These are phyloP conservation scores for Solanum sitiens DNA, from an alignment of 257 asterid genomes.

Conservation along the genomic window DNA sequence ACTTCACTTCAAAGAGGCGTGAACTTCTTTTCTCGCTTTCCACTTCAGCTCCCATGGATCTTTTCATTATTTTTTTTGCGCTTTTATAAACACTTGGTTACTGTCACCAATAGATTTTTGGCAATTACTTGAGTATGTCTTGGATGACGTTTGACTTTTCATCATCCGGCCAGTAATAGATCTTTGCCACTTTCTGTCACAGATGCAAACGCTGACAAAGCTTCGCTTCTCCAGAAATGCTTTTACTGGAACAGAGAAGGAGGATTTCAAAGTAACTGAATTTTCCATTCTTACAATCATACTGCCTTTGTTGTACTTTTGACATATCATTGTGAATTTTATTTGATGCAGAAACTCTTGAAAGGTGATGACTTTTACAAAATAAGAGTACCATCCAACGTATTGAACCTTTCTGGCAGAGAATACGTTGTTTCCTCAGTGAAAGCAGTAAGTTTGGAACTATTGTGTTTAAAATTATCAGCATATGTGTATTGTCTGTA, in stretches of 20 bases:
- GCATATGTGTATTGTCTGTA: neutral
- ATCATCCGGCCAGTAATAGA: neutral
- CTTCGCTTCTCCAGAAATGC: constrained; percentile 82
- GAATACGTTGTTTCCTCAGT: constrained; percentile 69
- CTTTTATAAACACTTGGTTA: neutral
- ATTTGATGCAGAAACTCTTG: constrained; percentile 57
- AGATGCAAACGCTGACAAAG: constrained; percentile 77
- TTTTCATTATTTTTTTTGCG: neutral
- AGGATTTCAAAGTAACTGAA: constrained; percentile 52
- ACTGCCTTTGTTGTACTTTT: neutral
- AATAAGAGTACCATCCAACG: constrained; percentile 74
- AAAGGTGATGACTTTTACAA: constrained; percentile 82
- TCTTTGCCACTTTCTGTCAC: neutral
- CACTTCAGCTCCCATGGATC: neutral
- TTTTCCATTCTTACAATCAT: neutral
- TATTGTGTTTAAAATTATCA: neutral
- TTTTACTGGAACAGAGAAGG: constrained; percentile 58
- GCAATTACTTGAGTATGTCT: neutral
- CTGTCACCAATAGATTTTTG: neutral
- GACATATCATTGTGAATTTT: neutral
- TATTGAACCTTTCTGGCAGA: constrained; percentile 65
- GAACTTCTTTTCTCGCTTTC: neutral
- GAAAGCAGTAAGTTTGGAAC: constrained; percentile 61
- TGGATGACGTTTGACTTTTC: neutral
- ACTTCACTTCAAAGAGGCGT: neutral